phyloP scores from a whole-genome alignment of 441 rosid species.

The Geranium incanum region DNA sequence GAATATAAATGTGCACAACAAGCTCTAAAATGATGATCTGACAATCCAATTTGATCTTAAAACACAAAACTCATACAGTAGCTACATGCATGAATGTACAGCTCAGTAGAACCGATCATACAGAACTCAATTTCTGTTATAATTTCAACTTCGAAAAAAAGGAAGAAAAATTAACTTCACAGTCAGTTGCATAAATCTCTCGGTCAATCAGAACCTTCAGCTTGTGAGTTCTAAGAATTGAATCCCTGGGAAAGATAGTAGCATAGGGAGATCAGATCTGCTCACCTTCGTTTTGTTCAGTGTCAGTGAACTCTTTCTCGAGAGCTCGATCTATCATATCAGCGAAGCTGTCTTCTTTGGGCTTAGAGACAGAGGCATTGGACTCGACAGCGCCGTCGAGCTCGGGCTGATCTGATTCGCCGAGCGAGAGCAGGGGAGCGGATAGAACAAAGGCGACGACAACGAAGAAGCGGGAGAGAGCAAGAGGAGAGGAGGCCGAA shows the following conservation, averaged over 20 bases:
- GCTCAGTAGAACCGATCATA: neutral
- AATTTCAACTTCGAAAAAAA: neutral
- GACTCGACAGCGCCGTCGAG: conserved; percentile 24
- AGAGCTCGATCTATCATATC: conserved; percentile 50
- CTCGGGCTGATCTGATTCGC: conserved; percentile 31
- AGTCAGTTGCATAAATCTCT: no score
- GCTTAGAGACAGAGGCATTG: conserved; percentile 31
- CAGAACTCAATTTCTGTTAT: neutral
- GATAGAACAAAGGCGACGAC: conserved; percentile 5
- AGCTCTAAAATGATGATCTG: neutral
- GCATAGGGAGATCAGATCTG: neutral
- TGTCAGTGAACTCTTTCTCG: conserved; percentile 45
- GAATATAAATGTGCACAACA: neutral
- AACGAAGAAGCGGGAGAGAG: conserved; percentile 15
- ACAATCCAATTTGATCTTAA: neutral
- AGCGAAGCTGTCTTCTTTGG: conserved; percentile 38
- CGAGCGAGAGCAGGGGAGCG: conserved; percentile 24
- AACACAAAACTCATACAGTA: neutral
- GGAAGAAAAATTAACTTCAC: neutral
- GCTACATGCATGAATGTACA: neutral
- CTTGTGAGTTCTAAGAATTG: neutral
- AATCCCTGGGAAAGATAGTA: neutral
- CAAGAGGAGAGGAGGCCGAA: conserved; percentile 9
- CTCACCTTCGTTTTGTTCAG: conserved; percentile 39
- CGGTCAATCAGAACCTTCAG: neutral